Base-by-base conservation (phyloP, 768 basidiomycete genomes). In the Termitomyces sp. region DNA sequence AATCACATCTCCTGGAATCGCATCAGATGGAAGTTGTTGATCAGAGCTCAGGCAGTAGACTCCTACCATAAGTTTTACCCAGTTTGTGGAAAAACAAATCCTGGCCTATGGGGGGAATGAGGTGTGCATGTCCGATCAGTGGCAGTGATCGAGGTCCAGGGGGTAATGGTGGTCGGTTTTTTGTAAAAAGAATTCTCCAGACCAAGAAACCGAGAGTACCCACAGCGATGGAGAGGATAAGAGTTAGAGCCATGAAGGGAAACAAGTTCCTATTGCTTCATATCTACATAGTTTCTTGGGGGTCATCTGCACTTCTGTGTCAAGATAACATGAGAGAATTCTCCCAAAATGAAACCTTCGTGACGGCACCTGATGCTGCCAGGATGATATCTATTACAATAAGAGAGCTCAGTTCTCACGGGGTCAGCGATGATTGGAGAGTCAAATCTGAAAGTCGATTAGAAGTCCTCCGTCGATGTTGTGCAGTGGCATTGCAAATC, bases 91-190 rank as follows among this genome's bases (percentile, higher is more conserved):
- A 46, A 28, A 28, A 46, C 45, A 46, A 9, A 46, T 46, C 26
- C 8, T 28, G 62, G 51, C 67, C 60, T 12, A 57, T 53, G 0
- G 65, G 31, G 20, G 73, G 75, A n/a, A 76, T 69, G 5, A 68
- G 53, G 2, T 72, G 68, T 8, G 70, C 59, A 54, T 76, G 73
- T 7, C 75, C 75, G 12, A 76, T 64, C 45, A 76, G 29, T 0
- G 73, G 71, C 39, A 75, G 68, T 6, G 67, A 62, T 12, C 72
- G 26, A 9, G 45, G 45, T 26, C 45, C 45, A 46, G 45, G 45
- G 18, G 26, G 45, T 26, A 46, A 28, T 10, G 57, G 51, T 6
- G 18, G 39, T n/a, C 36, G 46, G 12, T 49, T 55, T 28, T 28
- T 39, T 7, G 47, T 36, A 24, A 29, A 24, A 39, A 24, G 9